Percentiles rank a stretch among this genome's conserved stretches.
These are phyloP conservation scores for Ustilago curta DNA, from an alignment of 1,284 basidiomycete species.

Conservation along the genomic window DNA sequence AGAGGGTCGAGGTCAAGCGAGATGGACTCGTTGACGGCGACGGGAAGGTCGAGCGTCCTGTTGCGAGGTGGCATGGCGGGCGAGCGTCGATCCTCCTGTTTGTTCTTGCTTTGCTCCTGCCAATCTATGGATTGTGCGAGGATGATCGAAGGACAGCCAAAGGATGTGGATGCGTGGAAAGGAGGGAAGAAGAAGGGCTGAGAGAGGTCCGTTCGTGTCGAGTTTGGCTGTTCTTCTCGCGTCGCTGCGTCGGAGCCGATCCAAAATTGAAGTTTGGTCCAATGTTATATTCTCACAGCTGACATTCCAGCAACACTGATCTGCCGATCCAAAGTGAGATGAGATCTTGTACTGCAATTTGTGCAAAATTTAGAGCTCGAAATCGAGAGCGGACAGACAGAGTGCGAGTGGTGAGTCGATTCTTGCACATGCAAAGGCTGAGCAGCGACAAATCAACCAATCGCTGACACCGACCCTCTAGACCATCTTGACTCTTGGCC, in stretches of 20 bases:
- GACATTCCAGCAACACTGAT: not conserved
- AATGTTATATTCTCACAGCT: not conserved
- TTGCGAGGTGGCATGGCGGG: slow-evolving; percentile 43
- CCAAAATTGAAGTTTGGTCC: not conserved
- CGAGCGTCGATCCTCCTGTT: not conserved
- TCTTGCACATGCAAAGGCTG: not conserved
- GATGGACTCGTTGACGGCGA: slow-evolving; percentile 60
- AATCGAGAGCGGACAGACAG: slow-evolving; percentile 6
- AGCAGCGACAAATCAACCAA: too few relatives aligned
- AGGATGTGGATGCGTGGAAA: too few relatives aligned
- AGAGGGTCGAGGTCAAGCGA: slow-evolving; percentile 61
- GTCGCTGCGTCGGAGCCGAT: slow-evolving; percentile 11
- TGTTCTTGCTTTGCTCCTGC: not conserved
- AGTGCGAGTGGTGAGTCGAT: too few relatives aligned
- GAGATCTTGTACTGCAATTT: too few relatives aligned
- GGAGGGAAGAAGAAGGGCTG: not conserved
- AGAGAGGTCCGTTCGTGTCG: slow-evolving; percentile 1
- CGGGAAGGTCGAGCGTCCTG: slow-evolving; percentile 58
- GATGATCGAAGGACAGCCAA: not conserved
- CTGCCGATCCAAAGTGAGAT: not conserved
- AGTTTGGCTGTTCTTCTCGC: slow-evolving; percentile 10
- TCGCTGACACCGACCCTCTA: too few relatives aligned
- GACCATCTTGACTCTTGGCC: too few relatives aligned
- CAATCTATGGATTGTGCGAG: not conserved
- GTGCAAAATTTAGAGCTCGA: too few relatives aligned